These are phyloP conservation scores for Penicillium maclennaniae DNA, from an alignment of 495 filamentous ascomycete species.

Conservation along the genomic window DNA sequence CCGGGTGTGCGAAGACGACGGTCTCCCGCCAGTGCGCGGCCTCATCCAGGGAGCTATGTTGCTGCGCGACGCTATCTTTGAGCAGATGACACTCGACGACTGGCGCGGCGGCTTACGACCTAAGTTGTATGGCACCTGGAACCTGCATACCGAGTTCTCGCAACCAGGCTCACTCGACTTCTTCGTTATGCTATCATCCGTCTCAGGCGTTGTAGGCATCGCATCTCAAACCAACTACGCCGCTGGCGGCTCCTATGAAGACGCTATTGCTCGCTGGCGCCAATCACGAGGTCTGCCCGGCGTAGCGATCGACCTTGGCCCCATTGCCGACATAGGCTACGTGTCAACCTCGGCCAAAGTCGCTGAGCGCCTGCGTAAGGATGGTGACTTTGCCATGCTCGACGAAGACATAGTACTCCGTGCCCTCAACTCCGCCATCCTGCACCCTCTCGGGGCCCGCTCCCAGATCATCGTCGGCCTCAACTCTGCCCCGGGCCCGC, in stretches of 20 bases:
- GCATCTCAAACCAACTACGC: constrained; percentile 35
- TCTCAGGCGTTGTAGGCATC: constrained; percentile 28
- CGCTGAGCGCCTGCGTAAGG: neutral
- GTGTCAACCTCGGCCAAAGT: constrained; percentile 17
- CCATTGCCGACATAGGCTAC: constrained; percentile 24
- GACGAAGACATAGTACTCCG: neutral
- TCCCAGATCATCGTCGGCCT: constrained; percentile 14
- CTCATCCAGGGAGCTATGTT: no score
- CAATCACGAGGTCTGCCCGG: constrained; percentile 22
- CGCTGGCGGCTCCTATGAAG: constrained; percentile 27
- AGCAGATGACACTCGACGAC: constrained; percentile 40
- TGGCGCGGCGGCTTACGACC: constrained; percentile 29
- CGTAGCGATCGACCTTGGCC: constrained; percentile 26
- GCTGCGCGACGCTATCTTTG: constrained; percentile 26
- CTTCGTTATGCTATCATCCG: constrained; percentile 42
- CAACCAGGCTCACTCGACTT: constrained; percentile 31
- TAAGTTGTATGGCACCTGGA: constrained; percentile 43
- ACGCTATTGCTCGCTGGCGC: constrained; percentile 29
- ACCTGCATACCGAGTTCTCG: constrained; percentile 49
- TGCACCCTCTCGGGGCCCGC: neutral
- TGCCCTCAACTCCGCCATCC: neutral
- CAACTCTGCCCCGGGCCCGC: neutral
- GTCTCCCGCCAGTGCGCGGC: neutral
- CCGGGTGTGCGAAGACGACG: neutral
- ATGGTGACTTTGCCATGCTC: neutral